Evolutionary conservation across 2,329 filamentous ascomycete genomes (phyloP).

Genomic region (Ramichloridium luteum): DNA sequence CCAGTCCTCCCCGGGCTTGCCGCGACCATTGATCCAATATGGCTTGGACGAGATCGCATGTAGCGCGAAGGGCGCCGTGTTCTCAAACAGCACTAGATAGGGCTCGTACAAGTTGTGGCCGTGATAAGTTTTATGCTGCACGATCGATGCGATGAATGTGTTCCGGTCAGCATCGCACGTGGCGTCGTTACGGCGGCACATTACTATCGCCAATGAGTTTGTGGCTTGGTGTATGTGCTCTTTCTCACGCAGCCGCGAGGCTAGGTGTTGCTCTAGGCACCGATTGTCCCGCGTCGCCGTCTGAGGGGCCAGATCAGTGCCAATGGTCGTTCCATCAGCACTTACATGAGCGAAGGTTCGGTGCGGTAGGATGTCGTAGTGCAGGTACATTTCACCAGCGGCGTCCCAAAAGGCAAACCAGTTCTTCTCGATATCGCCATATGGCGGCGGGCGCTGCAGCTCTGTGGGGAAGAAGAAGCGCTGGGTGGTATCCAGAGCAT

Average conservation of each 20-base stretch:
- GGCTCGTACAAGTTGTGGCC: slow-evolving; percentile 42
- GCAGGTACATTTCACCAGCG: slow-evolving; percentile 34
- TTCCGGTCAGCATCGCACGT: slow-evolving; percentile 35
- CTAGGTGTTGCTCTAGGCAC: slow-evolving; percentile 34
- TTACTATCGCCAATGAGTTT: slow-evolving; percentile 43
- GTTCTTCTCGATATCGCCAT: slow-evolving; percentile 43
- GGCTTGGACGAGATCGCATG: slow-evolving; percentile 39
- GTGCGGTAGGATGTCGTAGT: slow-evolving; percentile 39
- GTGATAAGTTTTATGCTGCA: slow-evolving; percentile 41
- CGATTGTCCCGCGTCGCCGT: slow-evolving; percentile 27
- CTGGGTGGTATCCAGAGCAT: not conserved
- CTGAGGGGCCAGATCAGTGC: slow-evolving; percentile 33
- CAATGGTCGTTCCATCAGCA: slow-evolving; percentile 32
- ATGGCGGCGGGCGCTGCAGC: slow-evolving; percentile 37
- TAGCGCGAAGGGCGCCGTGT: slow-evolving; percentile 36
- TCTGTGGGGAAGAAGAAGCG: slow-evolving; percentile 36
- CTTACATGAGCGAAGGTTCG: slow-evolving; percentile 38
- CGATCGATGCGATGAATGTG: slow-evolving; percentile 42
- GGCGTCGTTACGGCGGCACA: slow-evolving; percentile 37
- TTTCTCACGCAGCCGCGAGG: slow-evolving; percentile 3
- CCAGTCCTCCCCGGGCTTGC: slow-evolving; percentile 3
- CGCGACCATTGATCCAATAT: slow-evolving; percentile 43
- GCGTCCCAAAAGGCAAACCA: slow-evolving; percentile 49
- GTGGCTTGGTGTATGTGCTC: slow-evolving; percentile 47
- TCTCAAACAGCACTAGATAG: slow-evolving; percentile 39